phyloP scores from a whole-genome alignment of 2,329 filamentous ascomycete genomes.

The Rosellinia necatrix region DNA sequence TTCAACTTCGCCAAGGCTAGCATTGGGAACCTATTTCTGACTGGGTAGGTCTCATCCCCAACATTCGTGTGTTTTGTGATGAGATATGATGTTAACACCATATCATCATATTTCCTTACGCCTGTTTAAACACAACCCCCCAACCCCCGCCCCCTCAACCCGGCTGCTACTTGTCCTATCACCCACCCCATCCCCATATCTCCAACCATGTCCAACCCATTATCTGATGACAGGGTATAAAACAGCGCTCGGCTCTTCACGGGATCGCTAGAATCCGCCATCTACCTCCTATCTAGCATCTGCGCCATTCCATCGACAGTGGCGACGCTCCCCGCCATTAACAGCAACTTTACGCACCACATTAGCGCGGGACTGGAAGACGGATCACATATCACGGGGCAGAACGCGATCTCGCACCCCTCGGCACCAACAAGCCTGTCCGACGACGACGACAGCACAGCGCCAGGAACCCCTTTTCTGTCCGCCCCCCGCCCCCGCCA shows the following conservation, averaged over 20 bases:
- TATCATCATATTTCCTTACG: background rate
- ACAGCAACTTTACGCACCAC: constrained; percentile 94
- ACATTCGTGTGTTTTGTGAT: background rate
- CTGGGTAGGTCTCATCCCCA: constrained; percentile 54
- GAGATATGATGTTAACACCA: background rate
- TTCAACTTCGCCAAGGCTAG: constrained; percentile 80
- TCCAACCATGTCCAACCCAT: too few relatives aligned
- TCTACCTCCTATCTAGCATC: constrained; percentile 86
- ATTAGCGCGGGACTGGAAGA: constrained; percentile 83
- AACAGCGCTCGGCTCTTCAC: constrained; percentile 78
- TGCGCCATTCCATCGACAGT: constrained; percentile 80
- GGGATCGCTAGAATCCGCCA: constrained; percentile 88
- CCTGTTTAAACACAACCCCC: too few relatives aligned
- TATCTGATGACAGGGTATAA: too few relatives aligned
- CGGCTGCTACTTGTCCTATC: too few relatives aligned
- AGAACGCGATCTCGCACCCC: constrained; percentile 91
- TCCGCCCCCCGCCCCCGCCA: background rate
- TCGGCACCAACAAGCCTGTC: constrained; percentile 64
- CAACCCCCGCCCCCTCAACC: too few relatives aligned
- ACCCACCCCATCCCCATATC: too few relatives aligned
- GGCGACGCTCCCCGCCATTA: constrained; percentile 84
- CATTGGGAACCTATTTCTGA: constrained; percentile 80
- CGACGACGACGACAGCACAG: constrained; percentile 30
- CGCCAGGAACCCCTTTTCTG: constrained; percentile 12
- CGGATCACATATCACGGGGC: constrained; percentile 80